Conservation (phyloP, 2,329 filamentous ascomycete species). For the Malbranchea zuffiana region DNA sequence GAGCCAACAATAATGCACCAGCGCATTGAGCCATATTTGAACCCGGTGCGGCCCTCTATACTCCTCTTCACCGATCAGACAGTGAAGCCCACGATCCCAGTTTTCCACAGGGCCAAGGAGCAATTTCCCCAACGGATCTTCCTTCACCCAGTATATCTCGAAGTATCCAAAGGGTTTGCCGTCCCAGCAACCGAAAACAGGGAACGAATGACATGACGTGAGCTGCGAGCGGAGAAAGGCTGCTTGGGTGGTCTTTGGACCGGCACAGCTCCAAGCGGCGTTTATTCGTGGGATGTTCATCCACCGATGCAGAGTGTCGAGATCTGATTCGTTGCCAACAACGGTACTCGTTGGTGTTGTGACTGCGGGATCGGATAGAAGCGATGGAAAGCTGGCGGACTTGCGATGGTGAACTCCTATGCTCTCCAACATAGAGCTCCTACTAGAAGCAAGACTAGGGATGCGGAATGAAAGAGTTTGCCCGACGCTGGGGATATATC, state of each 20-base stretch:
- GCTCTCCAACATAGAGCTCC: constrained; percentile 39
- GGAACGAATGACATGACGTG: constrained; percentile 65
- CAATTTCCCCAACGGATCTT: constrained; percentile 65
- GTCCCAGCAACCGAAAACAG: constrained; percentile 86
- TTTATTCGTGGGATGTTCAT: constrained; percentile 76
- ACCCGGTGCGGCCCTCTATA: constrained; percentile 70
- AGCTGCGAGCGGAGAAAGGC: constrained; percentile 59
- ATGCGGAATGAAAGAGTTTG: constrained; percentile 86
- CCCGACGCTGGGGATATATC: constrained; percentile 68
- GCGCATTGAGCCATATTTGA: constrained; percentile 65
- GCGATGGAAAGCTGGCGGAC: constrained; percentile 16
- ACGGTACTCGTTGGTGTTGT: constrained; percentile 28
- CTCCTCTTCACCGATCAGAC: constrained; percentile 84
- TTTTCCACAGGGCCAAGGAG: constrained; percentile 56
- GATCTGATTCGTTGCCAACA: constrained; percentile 36
- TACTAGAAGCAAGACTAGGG: constrained; percentile 55
- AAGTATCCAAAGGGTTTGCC: constrained; percentile 94
- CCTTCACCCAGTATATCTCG: constrained; percentile 96
- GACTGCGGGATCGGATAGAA: constrained; percentile 24
- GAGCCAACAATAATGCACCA: constrained; percentile 78
- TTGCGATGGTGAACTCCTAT: constrained; percentile 18
- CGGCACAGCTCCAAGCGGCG: constrained; percentile 69
- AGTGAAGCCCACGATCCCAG: constrained; percentile 80
- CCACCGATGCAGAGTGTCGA: constrained; percentile 70
- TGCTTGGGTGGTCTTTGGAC: constrained; percentile 46